Base-by-base conservation (phyloP, 1,284 basidiomycete species). In the Rugosomyces carneus region DNA sequence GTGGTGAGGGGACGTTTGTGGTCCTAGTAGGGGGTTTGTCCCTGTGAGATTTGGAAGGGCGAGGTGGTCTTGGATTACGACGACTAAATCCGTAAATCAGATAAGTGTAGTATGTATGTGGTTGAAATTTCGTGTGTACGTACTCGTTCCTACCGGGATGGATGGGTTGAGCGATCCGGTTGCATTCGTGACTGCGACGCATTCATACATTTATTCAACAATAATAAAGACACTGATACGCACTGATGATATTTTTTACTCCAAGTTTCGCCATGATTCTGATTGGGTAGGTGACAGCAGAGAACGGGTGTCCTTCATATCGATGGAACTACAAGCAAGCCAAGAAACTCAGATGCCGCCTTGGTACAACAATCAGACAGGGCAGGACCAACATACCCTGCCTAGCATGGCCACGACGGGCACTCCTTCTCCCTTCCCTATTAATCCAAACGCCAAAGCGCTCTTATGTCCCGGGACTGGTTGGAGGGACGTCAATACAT, bases 321-420 rank as follows among this genome's bases (percentile, higher is more conserved):
- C 81, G 74, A 61, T 92, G 89, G 54, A 92, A 88, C 87, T 86
- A 54, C 26, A 11, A 29, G 15, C 7, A 10, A 57, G 52, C 57
- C n/a, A n/a, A 49, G 53, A 15, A 46, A 36, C 11, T 43, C 23
- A 29, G 10, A 21, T 36, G 32, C 46, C 23, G 9, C 16, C 21
- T 37, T 13, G 9, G 11, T 20, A 11, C 32, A 24, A 21, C 37
- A 16, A 16, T 31, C 29, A 8, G 18, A 40, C 24, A 20, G 34
- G 10, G 13, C 29, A 19, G 10, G 24, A n/a, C n/a, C n/a, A 26
- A 64, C 75, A 47, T 58, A 89, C 87, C 56, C 89, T 73, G 53
- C 89, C 89, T 18, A 92, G 78, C 84, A 91, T 91, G 1, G 82
- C 88, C 1, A 92, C 86, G 1, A 88, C 87, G 0, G 89, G 84